Percentiles rank a stretch among this genome's conserved stretches.
These are phyloP conservation scores for Powellomyces hirtus DNA, from an alignment of 192 early-diverging fungal genomes.

Conservation along the genomic window DNA sequence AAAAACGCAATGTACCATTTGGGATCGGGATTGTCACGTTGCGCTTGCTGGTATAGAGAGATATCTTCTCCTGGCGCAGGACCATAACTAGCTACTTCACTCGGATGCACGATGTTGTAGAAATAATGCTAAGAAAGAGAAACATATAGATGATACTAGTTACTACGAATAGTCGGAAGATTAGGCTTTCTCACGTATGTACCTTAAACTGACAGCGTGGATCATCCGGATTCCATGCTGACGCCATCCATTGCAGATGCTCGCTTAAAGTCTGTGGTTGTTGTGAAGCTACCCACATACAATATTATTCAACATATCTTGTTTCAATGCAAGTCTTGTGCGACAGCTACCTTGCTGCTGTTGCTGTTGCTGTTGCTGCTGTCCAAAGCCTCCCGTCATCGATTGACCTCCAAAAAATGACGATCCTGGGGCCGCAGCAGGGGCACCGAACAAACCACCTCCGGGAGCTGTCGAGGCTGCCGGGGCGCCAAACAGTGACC, in stretches of 20 bases:
- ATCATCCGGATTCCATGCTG: conserved; percentile 73
- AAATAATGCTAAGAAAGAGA: conserved; percentile 73
- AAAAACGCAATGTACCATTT: conserved; percentile 53
- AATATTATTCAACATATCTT: background rate
- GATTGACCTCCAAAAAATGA: conserved; percentile 8
- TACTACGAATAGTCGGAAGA: background rate
- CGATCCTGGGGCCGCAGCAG: background rate
- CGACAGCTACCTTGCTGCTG: conserved; percentile 16
- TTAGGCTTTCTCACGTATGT: background rate
- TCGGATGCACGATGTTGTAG: conserved; percentile 89
- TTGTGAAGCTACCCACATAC: conserved; percentile 28
- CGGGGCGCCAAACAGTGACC: background rate
- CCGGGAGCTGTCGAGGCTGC: background rate
- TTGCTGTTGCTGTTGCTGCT: conserved; percentile 36
- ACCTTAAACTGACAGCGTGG: conserved; percentile 80
- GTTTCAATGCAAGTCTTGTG: background rate
- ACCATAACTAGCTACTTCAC: conserved; percentile 76
- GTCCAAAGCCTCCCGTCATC: conserved; percentile 12
- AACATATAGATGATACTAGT: background rate
- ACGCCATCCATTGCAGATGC: conserved; percentile 64
- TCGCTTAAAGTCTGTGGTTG: conserved; percentile 38
- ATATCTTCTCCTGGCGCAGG: conserved; percentile 69
- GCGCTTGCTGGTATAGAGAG: conserved; percentile 78
- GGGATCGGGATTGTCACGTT: conserved; percentile 83
- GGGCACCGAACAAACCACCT: background rate